Percentiles rank a stretch among this genome's conserved stretches.
phyloP scores from a whole-genome alignment of 2,329 filamentous ascomycete species.

The Aspergillus alliaceus region DNA sequence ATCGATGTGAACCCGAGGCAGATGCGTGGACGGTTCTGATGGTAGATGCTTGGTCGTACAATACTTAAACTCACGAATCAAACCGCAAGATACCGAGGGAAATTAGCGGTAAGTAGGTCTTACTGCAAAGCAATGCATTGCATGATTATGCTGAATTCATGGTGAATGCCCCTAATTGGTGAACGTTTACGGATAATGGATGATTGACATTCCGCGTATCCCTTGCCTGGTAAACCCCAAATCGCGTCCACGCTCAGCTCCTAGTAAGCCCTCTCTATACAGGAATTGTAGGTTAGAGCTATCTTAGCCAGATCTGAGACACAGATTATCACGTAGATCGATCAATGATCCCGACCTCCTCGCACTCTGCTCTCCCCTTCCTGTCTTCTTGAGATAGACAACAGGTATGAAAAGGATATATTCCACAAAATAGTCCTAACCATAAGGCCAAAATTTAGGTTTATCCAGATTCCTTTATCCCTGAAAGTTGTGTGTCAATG shows the following conservation, averaged over 20 bases:
- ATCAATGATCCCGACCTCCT: not conserved
- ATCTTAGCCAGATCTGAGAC: not conserved
- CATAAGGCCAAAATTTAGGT: not conserved
- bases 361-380: not conserved
- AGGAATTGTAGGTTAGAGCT: not conserved
- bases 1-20: no score
- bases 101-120: no score
- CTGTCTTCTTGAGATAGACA: no score
- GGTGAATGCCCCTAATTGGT: no score
- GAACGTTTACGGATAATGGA: no score
- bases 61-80: no score
- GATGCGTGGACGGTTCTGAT: no score
- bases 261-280: not conserved
- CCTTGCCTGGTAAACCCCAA: not conserved
- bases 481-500: not conserved
- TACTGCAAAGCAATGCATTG: no score
- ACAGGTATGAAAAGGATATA: no score
- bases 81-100: no score
- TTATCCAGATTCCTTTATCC: not conserved
- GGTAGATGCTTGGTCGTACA: no score
- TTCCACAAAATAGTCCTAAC: not conserved
- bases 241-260: not conserved
- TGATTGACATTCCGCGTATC: not conserved
- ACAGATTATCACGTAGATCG: not conserved
- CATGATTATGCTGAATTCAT: no score